Base-by-base conservation (phyloP, 495 filamentous ascomycete genomes). In the Physcia stellaris region DNA sequence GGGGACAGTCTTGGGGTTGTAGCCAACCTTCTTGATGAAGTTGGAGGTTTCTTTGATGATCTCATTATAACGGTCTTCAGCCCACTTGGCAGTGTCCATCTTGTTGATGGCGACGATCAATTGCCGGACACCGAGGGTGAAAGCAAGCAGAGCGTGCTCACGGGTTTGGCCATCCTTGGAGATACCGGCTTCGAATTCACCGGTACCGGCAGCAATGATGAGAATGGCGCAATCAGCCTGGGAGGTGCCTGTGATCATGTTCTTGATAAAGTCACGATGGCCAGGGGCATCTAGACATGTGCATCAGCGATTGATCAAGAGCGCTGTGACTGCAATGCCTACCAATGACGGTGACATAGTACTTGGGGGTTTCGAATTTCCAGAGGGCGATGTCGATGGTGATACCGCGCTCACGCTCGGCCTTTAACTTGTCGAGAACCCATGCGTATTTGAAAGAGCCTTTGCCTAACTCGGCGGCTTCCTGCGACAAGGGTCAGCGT, bases 161-260 rank as follows among this genome's bases (percentile, higher is more conserved):
- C 90, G 90, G 55, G 90, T 98, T 82, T 98, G 90, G 69, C 90
- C 90, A 83, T 98, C 90, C 83, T 98, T 98, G 79, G 90, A 98
- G 81, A 98, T 98, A 96, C 90, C 90, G 80, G 90, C 90, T 80
- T 98, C 90, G 77, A 98, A 98, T 75, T 98, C 90, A 94, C 90
- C 90, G 83, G 87, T 94, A 71, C 90, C 90, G 58, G 90, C 86
- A 55, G 88, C 90, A 70, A 98, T 98, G 73, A 98, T 96, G 77
- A 98, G 88, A 67, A 98, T 83, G 57, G 92, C 90, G 70, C 87
- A 96, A 61, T 98, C 90, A 58, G 92, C 92, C 77, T 95, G 90
- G 62, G 90, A 96, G 57, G 90, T 96, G 83, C 90, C 90, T 72
- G 90, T 96, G 75, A 96, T 98, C 90, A 98, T 98, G 83, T 94